Base-by-base conservation (phyloP, 257 asterid genomes). In the Nicotiana obtusifolia region DNA sequence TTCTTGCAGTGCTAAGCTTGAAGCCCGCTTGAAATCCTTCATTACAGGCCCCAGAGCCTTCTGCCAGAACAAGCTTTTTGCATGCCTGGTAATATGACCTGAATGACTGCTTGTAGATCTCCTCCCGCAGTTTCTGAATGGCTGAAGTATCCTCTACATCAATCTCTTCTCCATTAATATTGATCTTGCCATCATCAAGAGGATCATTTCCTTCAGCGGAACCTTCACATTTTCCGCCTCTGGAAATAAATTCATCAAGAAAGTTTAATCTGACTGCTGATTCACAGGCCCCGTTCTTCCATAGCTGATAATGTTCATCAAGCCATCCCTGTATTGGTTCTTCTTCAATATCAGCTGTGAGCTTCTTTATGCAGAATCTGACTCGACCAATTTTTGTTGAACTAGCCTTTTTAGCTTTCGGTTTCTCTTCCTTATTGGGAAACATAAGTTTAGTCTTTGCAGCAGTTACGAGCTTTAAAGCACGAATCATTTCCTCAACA, bases 281-380 rank as follows among this genome's bases (percentile, higher is more conserved):
- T 88, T 94, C 99, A 88, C 91, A 87, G 64, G 98, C 98, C 87
- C 95, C 99, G 26, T 93, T 96, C 89, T 86, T 96, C 91, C 95
- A 82, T 86, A 96, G 91, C 62, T 88, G 93, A 91, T 88, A 90
- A 86, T 93, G 99, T 88, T 94, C 99, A 87, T 96, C 99, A 82
- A 96, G 98, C 99, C 99, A 96, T 84, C 99, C 99, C 88, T 96
- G 99, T 47, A 96, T 5, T 77, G 99, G 99, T 91, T 96, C 99
- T 89, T 96, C 99, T 88, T 96, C 99, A 80, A 96, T 91, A 77
- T 94, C 97, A 88, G 92, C 95, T 71, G 91, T 91, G 83, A 96
- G 87, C 86, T 92, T 94, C 52, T 97, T 97, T 78, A 94, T 83
- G 87, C 92, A 82, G 80, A 94, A 86, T 88, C 87, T 96, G 81